These are phyloP conservation scores for Mycena alexandri DNA, from an alignment of 768 basidiomycete species.

Conservation along the genomic window DNA sequence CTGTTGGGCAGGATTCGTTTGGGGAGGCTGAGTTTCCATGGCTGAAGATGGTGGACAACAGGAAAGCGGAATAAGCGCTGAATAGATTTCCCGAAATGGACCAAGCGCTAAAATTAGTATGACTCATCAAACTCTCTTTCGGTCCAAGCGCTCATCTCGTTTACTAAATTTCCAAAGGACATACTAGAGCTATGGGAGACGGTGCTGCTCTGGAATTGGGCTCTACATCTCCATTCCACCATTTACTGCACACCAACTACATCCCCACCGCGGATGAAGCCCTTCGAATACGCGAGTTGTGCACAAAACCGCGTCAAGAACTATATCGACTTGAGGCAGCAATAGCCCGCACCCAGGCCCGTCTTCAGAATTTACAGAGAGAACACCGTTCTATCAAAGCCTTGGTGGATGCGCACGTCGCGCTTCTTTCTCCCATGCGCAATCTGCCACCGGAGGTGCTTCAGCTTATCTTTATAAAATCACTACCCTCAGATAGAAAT, in stretches of 20 bases:
- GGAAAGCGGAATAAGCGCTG: background rate
- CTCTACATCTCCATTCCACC: constrained; percentile 17
- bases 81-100: constrained; percentile 7
- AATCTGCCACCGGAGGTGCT: constrained; percentile 30
- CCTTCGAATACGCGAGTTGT: constrained; percentile 22
- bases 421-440: constrained; percentile 26
- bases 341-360: constrained; percentile 20
- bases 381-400: constrained; percentile 16
- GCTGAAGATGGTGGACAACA: background rate
- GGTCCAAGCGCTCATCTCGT: no score
- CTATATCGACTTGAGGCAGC: constrained; percentile 21
- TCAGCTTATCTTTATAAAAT: constrained; percentile 27
- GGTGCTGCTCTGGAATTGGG: background rate
- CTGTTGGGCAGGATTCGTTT: constrained; percentile 28
- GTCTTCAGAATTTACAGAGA: constrained; percentile 22
- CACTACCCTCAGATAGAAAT: constrained; percentile 19
- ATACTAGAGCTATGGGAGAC: no score
- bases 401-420: constrained; percentile 22
- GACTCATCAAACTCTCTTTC: no score
- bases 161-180: no score
- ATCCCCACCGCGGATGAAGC: constrained; percentile 21
- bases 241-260: constrained; percentile 29
- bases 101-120: no score
- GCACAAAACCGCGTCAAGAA: constrained; percentile 15
- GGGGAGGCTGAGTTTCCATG: constrained; percentile 24